A percentile compares a stretch with the other conserved stretches of the same genome.
Evolutionary conservation across 805 yeast genomes (phyloP).

Genomic region (Saturnispora bothae): DNA sequence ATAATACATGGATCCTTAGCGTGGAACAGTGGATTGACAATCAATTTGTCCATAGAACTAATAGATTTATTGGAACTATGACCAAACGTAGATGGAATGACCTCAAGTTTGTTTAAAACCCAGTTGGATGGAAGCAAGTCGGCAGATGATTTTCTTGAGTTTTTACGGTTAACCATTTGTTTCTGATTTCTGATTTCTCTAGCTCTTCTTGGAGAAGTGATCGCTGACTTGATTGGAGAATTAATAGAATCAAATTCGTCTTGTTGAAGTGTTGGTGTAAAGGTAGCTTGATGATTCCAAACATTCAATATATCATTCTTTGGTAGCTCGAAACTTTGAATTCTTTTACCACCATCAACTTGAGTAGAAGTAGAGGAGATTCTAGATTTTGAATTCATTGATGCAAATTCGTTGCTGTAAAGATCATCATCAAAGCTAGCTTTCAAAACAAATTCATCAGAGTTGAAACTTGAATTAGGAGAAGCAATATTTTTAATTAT

Average conservation of each 20-base stretch:
- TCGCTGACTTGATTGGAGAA: constrained; percentile 17
- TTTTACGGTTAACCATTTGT: background rate
- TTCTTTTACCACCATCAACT: constrained; percentile 1
- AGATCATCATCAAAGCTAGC: constrained; percentile 35
- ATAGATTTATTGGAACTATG: constrained; percentile 3
- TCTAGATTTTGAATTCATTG: constrained; percentile 14
- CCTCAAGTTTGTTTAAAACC: constrained; percentile 11
- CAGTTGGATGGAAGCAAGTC: constrained; percentile 6
- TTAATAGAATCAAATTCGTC: constrained; percentile 21
- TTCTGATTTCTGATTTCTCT: constrained; percentile 19
- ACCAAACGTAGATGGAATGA: constrained; percentile 10
- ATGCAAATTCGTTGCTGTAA: constrained; percentile 23
- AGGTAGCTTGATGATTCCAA: constrained; percentile 21
- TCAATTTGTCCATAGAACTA: background rate
- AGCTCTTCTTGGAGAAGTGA: constrained; percentile 16
- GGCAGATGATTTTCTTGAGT: constrained; percentile 3
- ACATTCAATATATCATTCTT: constrained; percentile 6
- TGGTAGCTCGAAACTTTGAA: constrained; percentile 7
- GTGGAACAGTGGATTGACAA: constrained; percentile 4
- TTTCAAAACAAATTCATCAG: constrained; percentile 19
- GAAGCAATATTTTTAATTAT: constrained; percentile 11
- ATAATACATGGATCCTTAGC: background rate
- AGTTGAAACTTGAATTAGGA: constrained; percentile 12
- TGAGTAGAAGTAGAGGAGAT: constrained; percentile 8
- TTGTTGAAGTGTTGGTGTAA: constrained; percentile 12